Evolutionary conservation across 2,329 filamentous ascomycete species (phyloP), one percentile per base, ranked within the genome.

Genomic region (Sodiomyces alkalinus): DNA sequence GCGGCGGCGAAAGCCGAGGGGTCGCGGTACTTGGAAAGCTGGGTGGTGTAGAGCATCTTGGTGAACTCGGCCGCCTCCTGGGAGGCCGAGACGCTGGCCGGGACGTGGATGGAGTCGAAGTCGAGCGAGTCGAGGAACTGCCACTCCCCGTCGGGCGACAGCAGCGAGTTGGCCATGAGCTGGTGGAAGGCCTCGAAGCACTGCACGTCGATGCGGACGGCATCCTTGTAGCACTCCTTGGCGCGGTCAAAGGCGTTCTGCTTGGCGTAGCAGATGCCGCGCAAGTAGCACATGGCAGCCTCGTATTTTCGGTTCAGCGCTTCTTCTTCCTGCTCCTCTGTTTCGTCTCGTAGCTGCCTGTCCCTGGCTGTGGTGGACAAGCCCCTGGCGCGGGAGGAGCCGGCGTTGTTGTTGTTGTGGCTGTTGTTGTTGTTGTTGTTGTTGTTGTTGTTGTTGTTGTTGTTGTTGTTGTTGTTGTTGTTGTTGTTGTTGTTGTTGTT

Each of bases 121-220:
- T 94, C 75, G 14, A 94, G 66, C 28, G 80, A 82, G 40, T 90
- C 78, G 23, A 94, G 65, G 37, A 94, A 93, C 27, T 76, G 69
- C 68, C 87, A 82, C 48, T 94, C 86, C 52, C 94, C 86, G 19
- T 81, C 75, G 0, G 86, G 85, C 26, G 72, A 73, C 71, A 98
- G 80, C 36, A 98, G 65, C 13, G 81, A 81, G 56, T 98, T 98
- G 56, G 85, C 83, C 75, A 96, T 94, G 31, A 98, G 68, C 58
- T 96, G 86, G 43, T 94, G 86, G 47, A 98, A 96, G 1, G 90
- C 90, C 53, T 98, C 90, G 47, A 93, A 96, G 55, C 90, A 98
- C 51, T 93, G 86, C 4, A 96, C 86, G 47, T 98, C 90, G 45
- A 98, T 94, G 36, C 81, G 74, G 25, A 96, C 85, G 2, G 90